Base-by-base conservation (phyloP, 1,284 basidiomycete species). In the Volvariella surrecta region DNA sequence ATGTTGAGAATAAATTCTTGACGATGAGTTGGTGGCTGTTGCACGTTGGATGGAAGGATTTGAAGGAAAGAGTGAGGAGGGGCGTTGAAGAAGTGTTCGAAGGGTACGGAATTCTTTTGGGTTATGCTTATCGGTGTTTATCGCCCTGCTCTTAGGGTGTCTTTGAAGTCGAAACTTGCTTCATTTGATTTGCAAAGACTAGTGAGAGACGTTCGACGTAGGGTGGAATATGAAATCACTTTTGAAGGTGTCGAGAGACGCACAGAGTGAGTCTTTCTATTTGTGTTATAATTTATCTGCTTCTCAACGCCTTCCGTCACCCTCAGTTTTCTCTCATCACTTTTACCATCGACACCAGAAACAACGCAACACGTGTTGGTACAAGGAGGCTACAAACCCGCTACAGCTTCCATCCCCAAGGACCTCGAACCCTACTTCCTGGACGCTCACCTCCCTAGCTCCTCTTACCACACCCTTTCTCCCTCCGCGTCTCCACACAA, bases 21-120 rank as follows among this genome's bases (percentile, higher is more conserved):
- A 91, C 88, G 0, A 75, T 93, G 49, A 88, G 80, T 41, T 95
- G 90, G 88, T 94, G 90, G 89, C 71, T 94, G 39, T 58, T 95
- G 44, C 84, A 95, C 54, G 81, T 87, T 2, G 91, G 92, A 0
- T 94, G 91, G 89, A 83, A 84, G 53, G 79, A 84, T 44, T 72
- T 94, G 0, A 79, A 79, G 1, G 79, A 82, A 50, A 66, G 84
- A 17, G 84, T 92, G 1, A 62, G 79, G 49, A 64, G 72, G 35
- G 85, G 79, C 0, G 87, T 92, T 0, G 82, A 90, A 54, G 82
- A 83, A 43, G 82, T 85, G 0, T 84, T 94, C 48, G 79, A 85
- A 46, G 75, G 75, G 89, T 69, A 3, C 13, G 13, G n/a, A 32
- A 22, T 31, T 45, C 39, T 32, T 3, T 10, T 44, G 9, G 40